phyloP scores from a whole-genome alignment of 306 rosid genomes.

The Begonia fuchsioides region DNA sequence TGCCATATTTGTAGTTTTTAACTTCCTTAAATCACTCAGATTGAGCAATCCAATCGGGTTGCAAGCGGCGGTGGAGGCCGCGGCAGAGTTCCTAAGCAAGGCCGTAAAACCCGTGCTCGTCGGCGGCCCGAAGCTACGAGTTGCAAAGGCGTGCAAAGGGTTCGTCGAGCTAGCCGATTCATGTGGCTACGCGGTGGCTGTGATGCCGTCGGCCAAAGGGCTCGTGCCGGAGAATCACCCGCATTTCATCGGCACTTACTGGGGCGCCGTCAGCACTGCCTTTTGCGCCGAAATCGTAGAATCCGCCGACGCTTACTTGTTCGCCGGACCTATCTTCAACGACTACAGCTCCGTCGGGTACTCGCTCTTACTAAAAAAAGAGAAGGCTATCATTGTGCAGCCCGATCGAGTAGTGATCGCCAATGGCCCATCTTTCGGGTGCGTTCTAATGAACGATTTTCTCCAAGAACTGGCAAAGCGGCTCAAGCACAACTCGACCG shows the following conservation, averaged over 20 bases:
- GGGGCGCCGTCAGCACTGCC: constrained; percentile 57
- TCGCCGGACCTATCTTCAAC: constrained; percentile 53
- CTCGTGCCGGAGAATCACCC: constrained; percentile 37
- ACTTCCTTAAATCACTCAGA: constrained; percentile 10
- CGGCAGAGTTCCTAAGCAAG: constrained; percentile 42
- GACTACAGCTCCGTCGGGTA: constrained; percentile 61
- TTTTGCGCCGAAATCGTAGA: constrained; percentile 54
- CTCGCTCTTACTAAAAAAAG: constrained; percentile 50
- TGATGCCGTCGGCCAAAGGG: constrained; percentile 63
- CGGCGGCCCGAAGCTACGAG: constrained; percentile 50
- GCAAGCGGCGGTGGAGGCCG: constrained; percentile 52
- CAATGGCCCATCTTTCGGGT: constrained; percentile 49
- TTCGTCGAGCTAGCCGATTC: constrained; percentile 41
- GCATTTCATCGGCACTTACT: constrained; percentile 49
- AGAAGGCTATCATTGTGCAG: constrained; percentile 40
- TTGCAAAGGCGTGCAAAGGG: constrained; percentile 30
- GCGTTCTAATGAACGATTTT: constrained; percentile 51
- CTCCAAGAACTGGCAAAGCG: constrained; percentile 27
- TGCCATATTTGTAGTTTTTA: background rate
- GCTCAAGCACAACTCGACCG: constrained; percentile 19
- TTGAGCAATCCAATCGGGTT: constrained; percentile 36
- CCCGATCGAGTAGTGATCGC: constrained; percentile 38
- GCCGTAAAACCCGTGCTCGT: constrained; percentile 58
- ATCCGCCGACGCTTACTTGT: constrained; percentile 47
- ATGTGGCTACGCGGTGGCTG: constrained; percentile 29